Conservation (phyloP, 1,284 basidiomycete genomes). For the Rhodotorula sp. region DNA sequence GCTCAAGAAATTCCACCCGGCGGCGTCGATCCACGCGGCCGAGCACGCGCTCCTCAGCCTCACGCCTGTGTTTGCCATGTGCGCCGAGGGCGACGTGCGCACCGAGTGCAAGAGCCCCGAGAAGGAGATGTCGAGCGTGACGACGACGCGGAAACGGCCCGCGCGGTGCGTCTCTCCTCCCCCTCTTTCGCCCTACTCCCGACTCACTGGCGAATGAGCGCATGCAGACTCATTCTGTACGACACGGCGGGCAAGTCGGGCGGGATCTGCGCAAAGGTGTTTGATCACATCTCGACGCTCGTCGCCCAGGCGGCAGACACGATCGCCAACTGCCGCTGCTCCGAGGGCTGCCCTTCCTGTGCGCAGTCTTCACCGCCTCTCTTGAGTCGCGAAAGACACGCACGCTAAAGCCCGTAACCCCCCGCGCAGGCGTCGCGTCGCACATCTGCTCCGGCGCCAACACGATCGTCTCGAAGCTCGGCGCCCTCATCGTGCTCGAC, state of each 20-base stretch:
- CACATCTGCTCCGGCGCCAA: slow-evolving; percentile 45
- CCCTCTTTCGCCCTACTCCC: neutral
- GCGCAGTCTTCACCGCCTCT: slow-evolving; percentile 48
- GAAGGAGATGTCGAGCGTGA: slow-evolving; percentile 69
- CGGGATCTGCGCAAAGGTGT: slow-evolving; percentile 74
- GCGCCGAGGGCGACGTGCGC: slow-evolving; percentile 63
- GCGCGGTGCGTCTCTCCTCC: slow-evolving; percentile 60
- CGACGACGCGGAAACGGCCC: slow-evolving; percentile 69
- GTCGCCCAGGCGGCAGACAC: slow-evolving; percentile 64
- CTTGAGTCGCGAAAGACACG: neutral
- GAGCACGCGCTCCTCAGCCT: slow-evolving; percentile 77
- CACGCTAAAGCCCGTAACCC: too few species aligned
- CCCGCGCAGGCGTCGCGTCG: slow-evolving; percentile 41
- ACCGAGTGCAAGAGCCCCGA: slow-evolving; percentile 79
- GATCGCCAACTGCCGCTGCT: slow-evolving; percentile 69
- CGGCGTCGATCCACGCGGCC: slow-evolving; percentile 80
- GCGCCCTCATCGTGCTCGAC: slow-evolving; percentile 68
- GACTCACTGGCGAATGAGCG: neutral
- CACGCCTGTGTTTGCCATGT: slow-evolving; percentile 65
- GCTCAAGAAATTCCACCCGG: slow-evolving; percentile 62
- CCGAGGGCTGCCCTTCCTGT: slow-evolving; percentile 73
- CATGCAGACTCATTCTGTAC: slow-evolving; percentile 73
- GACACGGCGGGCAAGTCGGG: slow-evolving; percentile 70
- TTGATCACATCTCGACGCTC: slow-evolving; percentile 72
- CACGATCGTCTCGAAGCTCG: slow-evolving; percentile 53